These are phyloP conservation scores for Scedosporium minutisporum DNA, from an alignment of 2,329 filamentous ascomycete species.

Conservation along the genomic window DNA sequence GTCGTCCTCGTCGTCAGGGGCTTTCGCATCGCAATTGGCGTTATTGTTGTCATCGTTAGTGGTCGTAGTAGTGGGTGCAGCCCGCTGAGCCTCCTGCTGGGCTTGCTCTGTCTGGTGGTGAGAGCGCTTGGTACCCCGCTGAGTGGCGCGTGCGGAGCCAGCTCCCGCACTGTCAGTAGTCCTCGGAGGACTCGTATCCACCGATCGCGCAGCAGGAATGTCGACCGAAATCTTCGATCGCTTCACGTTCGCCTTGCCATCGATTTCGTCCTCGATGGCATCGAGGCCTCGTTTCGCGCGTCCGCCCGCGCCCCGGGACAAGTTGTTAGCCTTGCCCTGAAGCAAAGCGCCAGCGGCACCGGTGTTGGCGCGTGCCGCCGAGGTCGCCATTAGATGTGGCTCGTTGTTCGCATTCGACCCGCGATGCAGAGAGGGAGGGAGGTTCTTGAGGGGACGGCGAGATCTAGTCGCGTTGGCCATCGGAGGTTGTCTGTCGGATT, in stretches of 20 bases:
- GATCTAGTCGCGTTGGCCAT: constrained; percentile 46
- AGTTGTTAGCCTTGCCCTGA: constrained; percentile 21
- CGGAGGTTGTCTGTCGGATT: constrained; percentile 16
- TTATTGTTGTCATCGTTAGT: constrained; percentile 8
- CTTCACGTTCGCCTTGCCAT: constrained; percentile 36
- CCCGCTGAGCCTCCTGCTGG: constrained; percentile 6
- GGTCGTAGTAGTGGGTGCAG: constrained; percentile 7
- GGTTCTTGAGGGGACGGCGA: constrained; percentile 38
- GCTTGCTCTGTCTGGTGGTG: constrained; percentile 3
- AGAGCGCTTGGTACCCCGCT: not conserved
- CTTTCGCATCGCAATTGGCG: constrained; percentile 7
- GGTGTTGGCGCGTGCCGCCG: constrained; percentile 17
- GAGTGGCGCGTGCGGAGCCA: constrained; percentile 7
- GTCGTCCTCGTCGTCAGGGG: constrained; percentile 5
- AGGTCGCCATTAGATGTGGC: constrained; percentile 16
- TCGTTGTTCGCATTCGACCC: constrained; percentile 15
- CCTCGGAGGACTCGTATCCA: not conserved
- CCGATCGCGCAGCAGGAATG: constrained; percentile 20
- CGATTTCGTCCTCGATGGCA: constrained; percentile 29
- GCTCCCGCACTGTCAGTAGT: not conserved
- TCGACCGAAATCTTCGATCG: constrained; percentile 43
- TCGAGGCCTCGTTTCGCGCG: constrained; percentile 42
- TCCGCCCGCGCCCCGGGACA: constrained; percentile 21
- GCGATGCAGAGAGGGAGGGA: constrained; percentile 20
- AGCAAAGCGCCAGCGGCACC: constrained; percentile 13